These are phyloP conservation scores for Aspergillus carlsbadensis DNA, from an alignment of 495 filamentous ascomycete species.

Conservation along the genomic window DNA sequence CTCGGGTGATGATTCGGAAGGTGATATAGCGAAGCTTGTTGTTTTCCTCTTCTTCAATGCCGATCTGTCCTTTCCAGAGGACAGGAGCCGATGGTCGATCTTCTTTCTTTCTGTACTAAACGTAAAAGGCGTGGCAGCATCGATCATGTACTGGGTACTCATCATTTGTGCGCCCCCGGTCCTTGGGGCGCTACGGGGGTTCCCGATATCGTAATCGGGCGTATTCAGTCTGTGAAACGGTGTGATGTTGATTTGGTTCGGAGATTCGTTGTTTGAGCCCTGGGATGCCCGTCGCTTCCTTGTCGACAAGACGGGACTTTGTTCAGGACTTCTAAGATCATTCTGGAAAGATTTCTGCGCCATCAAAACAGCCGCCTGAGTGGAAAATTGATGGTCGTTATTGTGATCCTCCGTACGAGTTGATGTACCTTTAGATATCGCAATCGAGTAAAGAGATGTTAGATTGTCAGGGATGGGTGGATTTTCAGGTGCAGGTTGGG, in stretches of 20 bases:
- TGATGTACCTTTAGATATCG: conserved; percentile 24
- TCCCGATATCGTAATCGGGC: conserved; percentile 4
- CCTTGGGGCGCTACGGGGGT: conserved; percentile 4
- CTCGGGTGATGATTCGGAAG: conserved; percentile 1
- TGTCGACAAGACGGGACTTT: conserved; percentile 14
- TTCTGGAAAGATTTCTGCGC: conserved; percentile 50
- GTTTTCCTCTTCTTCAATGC: conserved; percentile 17
- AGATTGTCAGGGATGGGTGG: conserved; percentile 31
- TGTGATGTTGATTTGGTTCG: conserved; percentile 28
- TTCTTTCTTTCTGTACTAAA: conserved; percentile 44
- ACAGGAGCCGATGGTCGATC: conserved; percentile 10
- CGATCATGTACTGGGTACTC: conserved; percentile 52
- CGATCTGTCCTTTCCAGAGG: conserved; percentile 11
- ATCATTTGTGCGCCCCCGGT: conserved; percentile 29
- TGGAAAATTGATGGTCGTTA: conserved; percentile 43
- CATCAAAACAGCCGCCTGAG: conserved; percentile 48
- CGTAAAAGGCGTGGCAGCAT: conserved; percentile 48
- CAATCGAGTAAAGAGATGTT: conserved; percentile 42
- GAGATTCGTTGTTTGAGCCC: conserved; percentile 17
- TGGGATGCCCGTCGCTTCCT: conserved; percentile 17
- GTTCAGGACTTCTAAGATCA: conserved; percentile 37
- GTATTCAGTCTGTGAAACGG: conserved; percentile 31
- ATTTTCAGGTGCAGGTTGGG: conserved; percentile 31
- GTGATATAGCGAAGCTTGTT: conserved; percentile 13
- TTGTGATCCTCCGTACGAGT: conserved; percentile 20